Base-by-base conservation (phyloP, 106 monocot genomes). In the Vanilla planifolia region DNA sequence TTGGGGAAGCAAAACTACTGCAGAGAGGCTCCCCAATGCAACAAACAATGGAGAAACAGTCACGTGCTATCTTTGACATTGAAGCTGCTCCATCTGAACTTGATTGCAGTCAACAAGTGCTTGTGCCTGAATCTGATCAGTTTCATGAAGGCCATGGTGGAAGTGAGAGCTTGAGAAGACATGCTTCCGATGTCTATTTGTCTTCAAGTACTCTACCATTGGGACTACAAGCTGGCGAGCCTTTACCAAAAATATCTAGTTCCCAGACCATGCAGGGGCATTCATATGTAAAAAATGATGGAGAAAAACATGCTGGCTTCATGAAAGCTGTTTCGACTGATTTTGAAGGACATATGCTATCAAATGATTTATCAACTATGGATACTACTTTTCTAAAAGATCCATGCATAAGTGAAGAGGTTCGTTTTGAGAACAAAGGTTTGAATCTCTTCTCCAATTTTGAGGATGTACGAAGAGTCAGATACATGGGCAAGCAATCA, bases 1-100 rank as follows among this genome's bases (percentile, higher is more conserved):
- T 63, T 21, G 81, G 75, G 52, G 71, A 77, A 45, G 23, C 36
- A 43, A 35, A 55, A 25, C 36, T 77, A 37, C 29, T 73, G 62
- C 70, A 66, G 40, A 63, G 47, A 64, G 80, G 71, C 8, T 71
- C 36, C 65, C 65, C 56, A 51, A 28, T 16, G 24, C 48, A 69
- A 61, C 65, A 44, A n/a, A 44, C 64, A 43, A 53, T 13, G 43
- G 73, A 70, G 15, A 67, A 71, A 3, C 58, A 44, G 0, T 44
- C 56, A 52, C 34, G 62, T 42, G 26, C 53, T 28, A 23, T 43
- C 56, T 50, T 26, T 48, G 75, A 51, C 41, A 61, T 56, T 19
- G 66, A 71, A 26, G 48, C 24, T 20, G 60, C 33, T n/a, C 29
- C 51, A 40, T 17, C 60, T 20, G 69, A 73, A 6, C 40, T 61